phyloP scores from a whole-genome alignment of 1,139 yeast genomes.

The Diutina pseudorugosa region DNA sequence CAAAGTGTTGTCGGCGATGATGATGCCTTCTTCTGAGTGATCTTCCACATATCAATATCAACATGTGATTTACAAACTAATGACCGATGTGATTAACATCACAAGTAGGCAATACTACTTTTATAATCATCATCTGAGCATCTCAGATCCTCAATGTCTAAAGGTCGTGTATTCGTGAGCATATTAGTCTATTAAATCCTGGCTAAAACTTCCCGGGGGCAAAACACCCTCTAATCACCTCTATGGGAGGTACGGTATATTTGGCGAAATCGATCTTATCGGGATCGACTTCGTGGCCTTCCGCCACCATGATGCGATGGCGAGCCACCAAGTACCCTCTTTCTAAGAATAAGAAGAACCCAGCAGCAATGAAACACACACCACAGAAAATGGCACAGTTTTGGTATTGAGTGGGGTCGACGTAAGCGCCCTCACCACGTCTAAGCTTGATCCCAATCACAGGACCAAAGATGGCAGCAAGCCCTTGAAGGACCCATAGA shows the following conservation, averaged over 20 bases:
- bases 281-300: background rate
- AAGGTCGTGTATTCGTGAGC: background rate
- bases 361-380: slow-evolving; percentile 1
- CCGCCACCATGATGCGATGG: background rate
- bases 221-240: background rate
- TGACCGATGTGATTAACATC: no score
- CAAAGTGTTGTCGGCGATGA: no score
- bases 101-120: no score
- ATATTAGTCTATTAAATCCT: background rate
- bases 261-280: background rate
- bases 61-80: no score
- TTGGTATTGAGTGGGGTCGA: slow-evolving; percentile 4
- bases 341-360: background rate
- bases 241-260: background rate
- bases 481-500: background rate
- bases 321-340: background rate
- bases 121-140: no score
- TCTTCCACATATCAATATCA: no score
- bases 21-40: no score
- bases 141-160: no score
- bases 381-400: slow-evolving; percentile 1
- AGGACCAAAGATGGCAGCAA: background rate
- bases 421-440: background rate
- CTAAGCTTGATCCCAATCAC: background rate
- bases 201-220: background rate